These are phyloP conservation scores for Xerocomellus amylosporus DNA, from an alignment of 768 basidiomycete species.

Conservation along the genomic window DNA sequence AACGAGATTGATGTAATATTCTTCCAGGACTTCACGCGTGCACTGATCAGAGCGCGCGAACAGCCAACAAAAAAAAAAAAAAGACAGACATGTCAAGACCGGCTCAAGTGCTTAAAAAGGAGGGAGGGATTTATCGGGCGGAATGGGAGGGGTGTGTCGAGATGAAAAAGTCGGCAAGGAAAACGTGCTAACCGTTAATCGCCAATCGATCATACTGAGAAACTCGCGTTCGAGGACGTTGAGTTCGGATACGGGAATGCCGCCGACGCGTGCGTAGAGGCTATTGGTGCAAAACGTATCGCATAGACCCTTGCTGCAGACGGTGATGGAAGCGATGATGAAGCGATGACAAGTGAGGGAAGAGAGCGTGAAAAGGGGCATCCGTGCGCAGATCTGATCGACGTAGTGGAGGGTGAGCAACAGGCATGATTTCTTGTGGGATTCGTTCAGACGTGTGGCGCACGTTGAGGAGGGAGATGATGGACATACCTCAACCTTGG, in stretches of 20 bases:
- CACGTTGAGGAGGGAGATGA: background rate
- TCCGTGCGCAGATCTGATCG: constrained; percentile 87
- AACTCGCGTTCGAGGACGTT: constrained; percentile 96
- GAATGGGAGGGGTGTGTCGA: constrained; percentile 5
- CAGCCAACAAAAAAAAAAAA: constrained; percentile 3
- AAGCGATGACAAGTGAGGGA: constrained; percentile 98
- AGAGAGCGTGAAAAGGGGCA: constrained; percentile 87
- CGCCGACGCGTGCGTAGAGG: constrained; percentile 95
- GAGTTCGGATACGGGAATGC: constrained; percentile 86
- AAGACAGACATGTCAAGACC: constrained; percentile 22
- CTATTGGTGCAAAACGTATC: constrained; percentile 95
- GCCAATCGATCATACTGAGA: constrained; percentile 89
- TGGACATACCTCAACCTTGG: constrained; percentile 84
- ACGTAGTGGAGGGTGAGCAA: constrained; percentile 86
- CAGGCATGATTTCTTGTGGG: constrained; percentile 66
- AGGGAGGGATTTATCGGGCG: background rate
- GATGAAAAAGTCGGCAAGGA: constrained; percentile 17
- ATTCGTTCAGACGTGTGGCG: constrained; percentile 5
- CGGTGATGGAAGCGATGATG: constrained; percentile 89
- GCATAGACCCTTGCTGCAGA: constrained; percentile 91
- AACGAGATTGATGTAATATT: constrained; percentile 92
- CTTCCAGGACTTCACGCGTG: constrained; percentile 85
- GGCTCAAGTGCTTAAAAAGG: constrained; percentile 1
- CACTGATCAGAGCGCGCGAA: constrained; percentile 48
- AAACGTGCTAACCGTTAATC: constrained; percentile 74